A percentile compares a stretch with the other conserved stretches of the same genome.
Conservation (phyloP, 805 yeast genomes). For the Hanseniaspora valbyensis region DNA sequence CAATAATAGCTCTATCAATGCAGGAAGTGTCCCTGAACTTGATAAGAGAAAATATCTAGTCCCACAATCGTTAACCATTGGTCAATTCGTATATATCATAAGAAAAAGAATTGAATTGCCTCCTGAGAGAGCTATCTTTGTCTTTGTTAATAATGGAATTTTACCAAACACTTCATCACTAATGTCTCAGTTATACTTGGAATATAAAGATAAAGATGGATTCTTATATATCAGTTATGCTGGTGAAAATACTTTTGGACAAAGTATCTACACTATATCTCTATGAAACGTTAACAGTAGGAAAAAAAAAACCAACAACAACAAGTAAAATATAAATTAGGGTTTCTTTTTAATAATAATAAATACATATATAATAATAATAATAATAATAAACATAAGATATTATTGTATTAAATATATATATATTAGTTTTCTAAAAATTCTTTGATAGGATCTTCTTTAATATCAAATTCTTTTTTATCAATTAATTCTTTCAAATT, state of each 20-base stretch:
- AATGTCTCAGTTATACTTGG: constrained; percentile 89
- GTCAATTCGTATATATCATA: constrained; percentile 95
- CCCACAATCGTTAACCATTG: constrained; percentile 91
- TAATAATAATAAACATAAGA: not conserved
- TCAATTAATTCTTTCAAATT: constrained; percentile 36
- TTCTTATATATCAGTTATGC: constrained; percentile 90
- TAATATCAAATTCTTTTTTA: constrained; percentile 38
- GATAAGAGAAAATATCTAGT: constrained; percentile 96
- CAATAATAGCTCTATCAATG: not conserved
- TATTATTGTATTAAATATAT: not conserved
- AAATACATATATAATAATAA: not conserved
- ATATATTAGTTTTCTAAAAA: constrained; percentile 30
- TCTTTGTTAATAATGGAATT: constrained; percentile 82
- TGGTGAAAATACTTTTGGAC: constrained; percentile 94
- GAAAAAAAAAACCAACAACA: not conserved
- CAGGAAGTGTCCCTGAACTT: constrained; percentile 59
- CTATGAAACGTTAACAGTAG: not conserved
- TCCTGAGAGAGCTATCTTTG: constrained; percentile 94
- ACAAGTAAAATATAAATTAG: too few relatives aligned
- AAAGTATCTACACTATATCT: not conserved
- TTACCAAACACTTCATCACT: constrained; percentile 97
- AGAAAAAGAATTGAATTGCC: constrained; percentile 93
- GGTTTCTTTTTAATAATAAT: not conserved
- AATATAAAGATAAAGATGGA: constrained; percentile 96
- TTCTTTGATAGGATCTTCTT: constrained; percentile 47